phyloP scores from a whole-genome alignment of 768 basidiomycete genomes.

The Boletus tomentosulus region DNA sequence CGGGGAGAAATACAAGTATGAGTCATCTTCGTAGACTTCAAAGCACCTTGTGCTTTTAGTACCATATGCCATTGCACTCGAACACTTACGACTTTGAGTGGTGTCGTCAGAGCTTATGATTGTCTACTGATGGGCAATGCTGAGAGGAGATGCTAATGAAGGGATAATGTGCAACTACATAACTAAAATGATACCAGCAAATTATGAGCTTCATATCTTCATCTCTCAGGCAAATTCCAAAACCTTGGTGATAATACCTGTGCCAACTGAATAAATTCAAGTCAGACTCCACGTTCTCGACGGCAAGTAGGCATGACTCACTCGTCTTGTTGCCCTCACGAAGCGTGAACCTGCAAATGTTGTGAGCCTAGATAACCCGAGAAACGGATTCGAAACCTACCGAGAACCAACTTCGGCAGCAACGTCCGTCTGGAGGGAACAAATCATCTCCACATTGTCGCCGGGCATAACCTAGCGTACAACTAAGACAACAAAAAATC shows the following conservation, averaged over 20 bases:
- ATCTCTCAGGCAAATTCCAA: conserved; percentile 39
- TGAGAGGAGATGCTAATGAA: conserved; percentile 20
- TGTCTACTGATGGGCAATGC: conserved; percentile 15
- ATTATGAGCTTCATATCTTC: conserved; percentile 11
- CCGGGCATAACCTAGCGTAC: conserved; percentile 83
- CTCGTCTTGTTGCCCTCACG: conserved; percentile 93
- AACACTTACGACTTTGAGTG: not conserved
- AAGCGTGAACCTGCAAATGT: conserved; percentile 64
- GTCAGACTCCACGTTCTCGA: conserved; percentile 8
- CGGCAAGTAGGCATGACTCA: conserved; percentile 33
- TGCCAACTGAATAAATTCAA: conserved; percentile 59
- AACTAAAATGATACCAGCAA: conserved; percentile 14
- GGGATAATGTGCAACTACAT: conserved; percentile 10
- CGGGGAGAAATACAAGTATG: conserved; percentile 86
- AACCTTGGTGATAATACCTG: conserved; percentile 90
- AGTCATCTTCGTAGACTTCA: conserved; percentile 42
- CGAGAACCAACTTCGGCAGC: conserved; percentile 87
- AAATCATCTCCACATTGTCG: conserved; percentile 93
- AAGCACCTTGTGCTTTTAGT: conserved; percentile 1
- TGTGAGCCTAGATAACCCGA: not conserved
- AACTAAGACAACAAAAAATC: not conserved
- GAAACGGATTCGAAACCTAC: conserved; percentile 28
- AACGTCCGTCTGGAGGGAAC: conserved; percentile 77
- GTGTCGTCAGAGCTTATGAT: not conserved
- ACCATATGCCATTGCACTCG: not conserved